Percentiles rank a stretch among this genome's conserved stretches.
These are phyloP conservation scores for Afroboletus lepidellus DNA, from an alignment of 1,284 basidiomycete species.

Conservation along the genomic window DNA sequence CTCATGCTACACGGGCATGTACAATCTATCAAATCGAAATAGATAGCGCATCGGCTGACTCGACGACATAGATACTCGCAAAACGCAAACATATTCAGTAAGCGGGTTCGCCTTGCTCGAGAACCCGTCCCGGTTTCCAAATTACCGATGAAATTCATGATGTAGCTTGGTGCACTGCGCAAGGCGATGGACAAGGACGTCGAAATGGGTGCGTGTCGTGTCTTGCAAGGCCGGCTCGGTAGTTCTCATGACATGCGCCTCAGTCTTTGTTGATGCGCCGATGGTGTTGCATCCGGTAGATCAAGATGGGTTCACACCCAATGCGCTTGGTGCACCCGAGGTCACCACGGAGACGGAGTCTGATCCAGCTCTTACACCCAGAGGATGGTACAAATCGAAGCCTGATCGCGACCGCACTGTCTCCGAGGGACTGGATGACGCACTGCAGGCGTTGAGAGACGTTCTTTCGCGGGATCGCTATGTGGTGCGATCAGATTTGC, in stretches of 20 bases:
- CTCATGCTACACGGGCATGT: conserved; percentile 34
- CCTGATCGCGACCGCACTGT: conserved; percentile 51
- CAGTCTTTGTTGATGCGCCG: conserved; percentile 83
- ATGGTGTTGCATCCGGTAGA: conserved; percentile 73
- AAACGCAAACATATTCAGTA: conserved; percentile 76
- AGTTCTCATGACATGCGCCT: neutral
- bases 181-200: conserved; percentile 67
- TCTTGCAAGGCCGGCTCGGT: neutral
- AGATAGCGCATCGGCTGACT: conserved; percentile 6
- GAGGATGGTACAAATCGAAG: conserved; percentile 77
- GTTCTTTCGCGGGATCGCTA: conserved; percentile 41
- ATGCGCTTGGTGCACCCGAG: conserved; percentile 53
- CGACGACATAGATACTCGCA: conserved; percentile 69
- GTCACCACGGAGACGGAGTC: conserved; percentile 41
- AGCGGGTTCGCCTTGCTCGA: conserved; percentile 54
- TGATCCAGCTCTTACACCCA: conserved; percentile 64
- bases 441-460: conserved; percentile 33
- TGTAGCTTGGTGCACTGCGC: conserved; percentile 71
- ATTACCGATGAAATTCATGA: conserved; percentile 9
- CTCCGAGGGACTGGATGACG: conserved; percentile 60
- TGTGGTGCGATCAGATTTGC: conserved; percentile 44
- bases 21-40: neutral
- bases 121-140: neutral
- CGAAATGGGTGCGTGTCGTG: conserved; percentile 57
- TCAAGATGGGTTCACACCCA: conserved; percentile 44